phyloP scores from a whole-genome alignment of 495 filamentous ascomycete genomes.

The Lepraria neglecta region DNA sequence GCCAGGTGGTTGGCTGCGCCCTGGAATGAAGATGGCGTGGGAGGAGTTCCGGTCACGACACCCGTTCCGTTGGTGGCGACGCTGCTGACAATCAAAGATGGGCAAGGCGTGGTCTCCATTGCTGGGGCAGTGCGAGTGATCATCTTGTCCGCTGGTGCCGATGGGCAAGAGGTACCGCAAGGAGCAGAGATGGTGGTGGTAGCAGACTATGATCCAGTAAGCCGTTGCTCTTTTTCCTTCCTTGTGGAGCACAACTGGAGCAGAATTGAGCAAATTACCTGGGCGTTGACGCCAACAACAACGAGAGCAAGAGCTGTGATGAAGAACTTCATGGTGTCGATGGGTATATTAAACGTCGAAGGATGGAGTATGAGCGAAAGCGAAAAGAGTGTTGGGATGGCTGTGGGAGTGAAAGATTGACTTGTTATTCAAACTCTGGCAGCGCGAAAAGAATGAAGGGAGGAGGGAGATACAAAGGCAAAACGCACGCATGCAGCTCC shows the following conservation, averaged over 20 bases:
- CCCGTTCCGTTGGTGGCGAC: slow-evolving; percentile 17
- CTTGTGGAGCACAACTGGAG: not conserved
- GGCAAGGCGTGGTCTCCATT: slow-evolving; percentile 26
- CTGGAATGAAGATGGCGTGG: slow-evolving; percentile 25
- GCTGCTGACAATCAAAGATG: slow-evolving; percentile 28
- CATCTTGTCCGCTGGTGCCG: slow-evolving; percentile 23
- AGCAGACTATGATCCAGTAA: not conserved
- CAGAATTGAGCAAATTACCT: slow-evolving; percentile 15
- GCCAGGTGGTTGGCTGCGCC: slow-evolving; percentile 24
- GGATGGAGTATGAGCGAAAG: not conserved
- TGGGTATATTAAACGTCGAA: not conserved
- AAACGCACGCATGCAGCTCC: slow-evolving; percentile 14
- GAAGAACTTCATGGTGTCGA: slow-evolving; percentile 22
- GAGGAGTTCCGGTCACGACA: slow-evolving; percentile 9
- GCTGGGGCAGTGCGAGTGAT: slow-evolving; percentile 24
- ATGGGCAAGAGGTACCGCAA: slow-evolving; percentile 28
- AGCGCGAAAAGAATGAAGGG: not conserved
- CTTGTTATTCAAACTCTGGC: not conserved
- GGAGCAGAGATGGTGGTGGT: slow-evolving; percentile 24
- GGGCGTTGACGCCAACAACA: slow-evolving; percentile 19
- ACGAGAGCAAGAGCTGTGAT: slow-evolving; percentile 19
- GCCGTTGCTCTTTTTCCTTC: not conserved
- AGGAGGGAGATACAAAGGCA: slow-evolving; percentile 1
- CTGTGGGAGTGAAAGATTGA: slow-evolving; percentile 12
- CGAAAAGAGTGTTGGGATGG: slow-evolving; percentile 14